phyloP scores from a whole-genome alignment of 495 filamentous ascomycete genomes.

The Penicillium longicatenatum region DNA sequence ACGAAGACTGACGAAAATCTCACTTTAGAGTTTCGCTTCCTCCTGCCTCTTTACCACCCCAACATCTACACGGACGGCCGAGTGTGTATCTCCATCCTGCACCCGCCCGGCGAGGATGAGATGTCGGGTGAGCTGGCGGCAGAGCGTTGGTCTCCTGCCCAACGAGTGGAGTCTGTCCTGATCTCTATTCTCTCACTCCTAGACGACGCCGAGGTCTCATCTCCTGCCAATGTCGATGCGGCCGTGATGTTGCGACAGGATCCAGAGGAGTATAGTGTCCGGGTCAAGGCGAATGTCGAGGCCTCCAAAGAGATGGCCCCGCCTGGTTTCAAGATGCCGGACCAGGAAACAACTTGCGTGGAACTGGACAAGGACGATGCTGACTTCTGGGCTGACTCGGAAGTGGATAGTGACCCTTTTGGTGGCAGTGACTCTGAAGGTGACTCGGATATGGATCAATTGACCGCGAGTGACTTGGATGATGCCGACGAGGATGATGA shows the following conservation, averaged over 20 bases:
- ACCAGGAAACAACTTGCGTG: constrained; percentile 59
- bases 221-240: constrained; percentile 94
- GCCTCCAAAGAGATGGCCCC: constrained; percentile 72
- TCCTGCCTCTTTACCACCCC: constrained; percentile 81
- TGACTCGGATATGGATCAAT: constrained; percentile 58
- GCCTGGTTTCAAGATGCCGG: constrained; percentile 76
- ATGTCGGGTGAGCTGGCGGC: constrained; percentile 83
- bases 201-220: constrained; percentile 90
- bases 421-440: constrained; percentile 69
- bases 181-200: constrained; percentile 96
- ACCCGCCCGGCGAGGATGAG: constrained; percentile 90
- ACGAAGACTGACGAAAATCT: neutral
- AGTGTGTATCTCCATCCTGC: constrained; percentile 94
- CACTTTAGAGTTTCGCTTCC: constrained; percentile 73
- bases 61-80: constrained; percentile 91
- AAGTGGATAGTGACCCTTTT: constrained; percentile 75
- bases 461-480: constrained; percentile 57
- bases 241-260: constrained; percentile 80
- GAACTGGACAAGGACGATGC: constrained; percentile 72
- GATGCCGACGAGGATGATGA: constrained; percentile 15
- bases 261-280: constrained; percentile 64
- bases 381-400: constrained; percentile 83
- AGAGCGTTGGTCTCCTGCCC: constrained; percentile 91
- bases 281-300: constrained; percentile 71
- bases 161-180: constrained; percentile 92